These are phyloP conservation scores for Arthroderma sp. DNA, from an alignment of 2,329 filamentous ascomycete species.

Conservation along the genomic window DNA sequence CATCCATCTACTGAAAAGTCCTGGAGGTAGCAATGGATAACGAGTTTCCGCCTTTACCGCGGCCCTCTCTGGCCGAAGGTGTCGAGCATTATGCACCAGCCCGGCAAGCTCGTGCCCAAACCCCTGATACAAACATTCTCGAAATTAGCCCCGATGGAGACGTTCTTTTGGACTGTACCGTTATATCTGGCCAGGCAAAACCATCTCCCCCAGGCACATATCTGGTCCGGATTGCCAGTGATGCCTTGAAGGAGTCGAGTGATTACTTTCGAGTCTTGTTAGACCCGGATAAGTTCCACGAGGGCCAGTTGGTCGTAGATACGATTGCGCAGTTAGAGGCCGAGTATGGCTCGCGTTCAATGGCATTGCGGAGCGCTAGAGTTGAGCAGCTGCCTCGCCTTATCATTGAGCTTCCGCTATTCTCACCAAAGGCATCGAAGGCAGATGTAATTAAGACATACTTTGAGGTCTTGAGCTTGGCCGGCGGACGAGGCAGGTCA, in stretches of 20 bases:
- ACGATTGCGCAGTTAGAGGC: constrained; percentile 10
- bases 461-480: constrained; percentile 5
- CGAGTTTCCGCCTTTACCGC: not conserved
- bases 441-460: constrained; percentile 5
- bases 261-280: constrained; percentile 29
- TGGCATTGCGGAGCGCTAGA: constrained; percentile 11
- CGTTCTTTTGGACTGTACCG: constrained; percentile 23
- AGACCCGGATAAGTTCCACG: constrained; percentile 29
- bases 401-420: constrained; percentile 16
- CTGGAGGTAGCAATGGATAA: not conserved
- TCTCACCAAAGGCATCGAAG: constrained; percentile 14
- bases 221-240: constrained; percentile 24
- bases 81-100: not conserved
- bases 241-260: constrained; percentile 20
- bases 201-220: constrained; percentile 3
- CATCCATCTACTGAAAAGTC: no score
- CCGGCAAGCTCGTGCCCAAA: not conserved
- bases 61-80: not conserved
- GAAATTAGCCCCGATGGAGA: constrained; percentile 20
- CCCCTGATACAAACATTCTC: not conserved
- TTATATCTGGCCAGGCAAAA: constrained; percentile 5
- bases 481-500: not conserved
- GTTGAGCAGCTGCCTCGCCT: constrained; percentile 17
- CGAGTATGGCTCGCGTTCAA: constrained; percentile 7
- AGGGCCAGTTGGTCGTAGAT: constrained; percentile 24